phyloP scores from a whole-genome alignment of 768 basidiomycete genomes.

The Suillus tomentosus region DNA sequence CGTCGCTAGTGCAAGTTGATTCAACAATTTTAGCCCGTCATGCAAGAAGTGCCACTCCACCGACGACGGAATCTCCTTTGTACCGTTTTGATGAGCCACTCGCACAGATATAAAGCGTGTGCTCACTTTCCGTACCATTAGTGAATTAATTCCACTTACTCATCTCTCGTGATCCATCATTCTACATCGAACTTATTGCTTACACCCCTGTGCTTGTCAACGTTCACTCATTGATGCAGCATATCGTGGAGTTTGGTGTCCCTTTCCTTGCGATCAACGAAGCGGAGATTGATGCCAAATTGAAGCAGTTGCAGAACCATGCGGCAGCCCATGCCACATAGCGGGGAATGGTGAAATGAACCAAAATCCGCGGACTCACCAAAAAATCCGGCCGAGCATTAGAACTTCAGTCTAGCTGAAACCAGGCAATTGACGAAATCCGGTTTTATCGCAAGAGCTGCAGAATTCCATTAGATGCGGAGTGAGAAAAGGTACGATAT shows the following conservation, averaged over 20 bases:
- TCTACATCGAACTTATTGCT: not conserved
- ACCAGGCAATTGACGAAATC: not conserved
- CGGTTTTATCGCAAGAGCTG: not conserved
- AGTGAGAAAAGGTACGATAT: conserved; percentile 9
- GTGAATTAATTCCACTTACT: not conserved
- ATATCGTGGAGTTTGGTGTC: not conserved
- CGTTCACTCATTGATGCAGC: not conserved
- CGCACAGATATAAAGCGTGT: not conserved
- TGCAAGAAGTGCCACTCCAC: not conserved
- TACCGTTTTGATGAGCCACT: not conserved
- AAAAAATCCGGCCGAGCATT: not conserved
- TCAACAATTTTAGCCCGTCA: no score
- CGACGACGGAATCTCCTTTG: not conserved
- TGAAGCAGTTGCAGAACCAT: not conserved
- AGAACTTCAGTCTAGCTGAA: not conserved
- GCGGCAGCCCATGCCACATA: not conserved
- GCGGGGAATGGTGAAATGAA: not conserved
- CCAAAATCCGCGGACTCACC: not conserved
- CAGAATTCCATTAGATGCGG: not conserved
- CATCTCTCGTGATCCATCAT: not conserved
- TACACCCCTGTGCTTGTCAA: not conserved
- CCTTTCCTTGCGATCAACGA: not conserved
- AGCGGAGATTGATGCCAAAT: not conserved
- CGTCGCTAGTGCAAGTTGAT: no score
- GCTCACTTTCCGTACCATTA: not conserved